Conservation (phyloP, 495 filamentous ascomycete species). For the Aspergillus campestris region DNA sequence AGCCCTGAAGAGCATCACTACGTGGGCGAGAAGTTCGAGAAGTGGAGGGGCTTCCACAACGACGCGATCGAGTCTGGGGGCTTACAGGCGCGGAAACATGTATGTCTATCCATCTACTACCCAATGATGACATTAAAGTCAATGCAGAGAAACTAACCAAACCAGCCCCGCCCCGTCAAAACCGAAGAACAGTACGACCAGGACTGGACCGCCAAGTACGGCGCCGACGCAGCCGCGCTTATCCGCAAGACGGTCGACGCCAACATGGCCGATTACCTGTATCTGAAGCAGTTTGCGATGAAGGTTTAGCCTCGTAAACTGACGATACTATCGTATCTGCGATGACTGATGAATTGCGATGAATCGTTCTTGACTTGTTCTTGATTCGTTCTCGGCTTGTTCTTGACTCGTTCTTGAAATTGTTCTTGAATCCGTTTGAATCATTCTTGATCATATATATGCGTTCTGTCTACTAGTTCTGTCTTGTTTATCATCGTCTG, state of each 20-base stretch:
- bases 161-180: conserved; percentile 41
- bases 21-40: conserved; percentile 71
- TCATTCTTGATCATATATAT: too few species aligned
- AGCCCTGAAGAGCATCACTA: conserved; percentile 54
- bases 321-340: neutral
- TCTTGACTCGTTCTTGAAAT: too few species aligned
- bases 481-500: too few species aligned
- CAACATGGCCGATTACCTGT: conserved; percentile 81
- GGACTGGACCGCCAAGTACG: conserved; percentile 79
- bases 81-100: conserved; percentile 61
- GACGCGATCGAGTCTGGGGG: conserved; percentile 76
- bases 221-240: conserved; percentile 61
- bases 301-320: conserved; percentile 34
- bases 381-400: too few species aligned
- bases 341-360: neutral
- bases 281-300: conserved; percentile 82
- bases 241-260: conserved; percentile 71
- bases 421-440: too few species aligned
- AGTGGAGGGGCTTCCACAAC: conserved; percentile 95
- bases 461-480: too few species aligned
- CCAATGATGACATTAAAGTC: too few species aligned
- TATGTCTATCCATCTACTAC: conserved; percentile 39
- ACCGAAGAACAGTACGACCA: conserved; percentile 62
- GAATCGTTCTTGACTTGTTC: neutral
- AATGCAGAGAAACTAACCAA: conserved; percentile 1